phyloP scores from a whole-genome alignment of 441 rosid species.

The Populus hybrid region DNA sequence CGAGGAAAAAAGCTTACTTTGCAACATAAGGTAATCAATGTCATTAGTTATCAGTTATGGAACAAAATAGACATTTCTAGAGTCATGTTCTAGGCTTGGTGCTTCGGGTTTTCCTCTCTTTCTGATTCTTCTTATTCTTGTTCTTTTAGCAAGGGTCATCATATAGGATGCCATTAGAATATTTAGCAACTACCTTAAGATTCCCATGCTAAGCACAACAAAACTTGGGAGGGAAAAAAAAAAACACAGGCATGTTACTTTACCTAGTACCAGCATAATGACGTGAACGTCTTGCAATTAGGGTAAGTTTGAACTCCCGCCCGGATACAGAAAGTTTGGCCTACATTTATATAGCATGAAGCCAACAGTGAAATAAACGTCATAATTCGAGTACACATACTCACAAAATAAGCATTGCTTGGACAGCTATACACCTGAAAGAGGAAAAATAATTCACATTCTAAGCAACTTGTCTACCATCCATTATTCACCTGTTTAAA shows the following conservation, averaged over 20 bases:
- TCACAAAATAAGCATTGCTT: conserved; percentile 1
- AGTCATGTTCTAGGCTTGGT: neutral
- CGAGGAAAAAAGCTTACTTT: neutral
- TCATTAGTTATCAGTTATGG: neutral
- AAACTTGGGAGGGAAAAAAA: neutral
- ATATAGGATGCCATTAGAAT: neutral
- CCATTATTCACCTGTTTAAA: conserved; percentile 76
- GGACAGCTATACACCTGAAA: neutral
- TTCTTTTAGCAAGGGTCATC: neutral
- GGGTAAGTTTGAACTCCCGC: conserved; percentile 70
- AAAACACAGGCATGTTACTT: neutral
- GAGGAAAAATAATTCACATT: neutral
- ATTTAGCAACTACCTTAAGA: neutral
- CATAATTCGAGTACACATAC: neutral
- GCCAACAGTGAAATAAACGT: conserved; percentile 10
- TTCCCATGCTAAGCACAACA: conserved; percentile 1
- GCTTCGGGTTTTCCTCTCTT: neutral
- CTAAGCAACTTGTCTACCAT: conserved; percentile 1
- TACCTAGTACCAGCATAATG: conserved; percentile 99
- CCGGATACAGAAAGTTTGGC: conserved; percentile 65
- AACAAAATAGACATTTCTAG: neutral
- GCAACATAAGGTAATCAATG: neutral
- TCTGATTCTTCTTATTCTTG: neutral
- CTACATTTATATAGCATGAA: conserved; percentile 35
- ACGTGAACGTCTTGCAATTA: conserved; percentile 96